These are phyloP conservation scores for Cladosporium cucumerinum DNA, from an alignment of 2,329 filamentous ascomycete species.

Conservation along the genomic window DNA sequence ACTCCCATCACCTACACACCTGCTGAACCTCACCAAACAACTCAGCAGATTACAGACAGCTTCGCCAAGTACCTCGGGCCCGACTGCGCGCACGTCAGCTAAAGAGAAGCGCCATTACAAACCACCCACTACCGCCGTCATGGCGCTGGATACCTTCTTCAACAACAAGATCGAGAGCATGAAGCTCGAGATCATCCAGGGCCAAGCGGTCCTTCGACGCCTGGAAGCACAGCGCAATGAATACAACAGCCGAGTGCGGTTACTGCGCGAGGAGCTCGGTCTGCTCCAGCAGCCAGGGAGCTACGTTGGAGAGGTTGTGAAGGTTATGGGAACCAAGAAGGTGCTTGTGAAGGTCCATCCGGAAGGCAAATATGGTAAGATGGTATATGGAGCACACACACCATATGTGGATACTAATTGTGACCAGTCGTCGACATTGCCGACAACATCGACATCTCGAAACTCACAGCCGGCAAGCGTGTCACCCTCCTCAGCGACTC, in stretches of 20 bases:
- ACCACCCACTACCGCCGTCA: slow-evolving; percentile 50
- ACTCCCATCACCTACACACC: not conserved
- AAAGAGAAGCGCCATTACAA: slow-evolving; percentile 12
- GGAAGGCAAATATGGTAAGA: slow-evolving; percentile 96
- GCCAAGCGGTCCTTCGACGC: slow-evolving; percentile 88
- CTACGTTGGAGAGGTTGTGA: slow-evolving; percentile 99
- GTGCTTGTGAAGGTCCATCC: slow-evolving; percentile 98
- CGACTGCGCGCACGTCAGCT: not conserved
- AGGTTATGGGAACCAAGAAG: slow-evolving; percentile 99
- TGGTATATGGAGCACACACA: not conserved
- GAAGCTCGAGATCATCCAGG: slow-evolving; percentile 99
- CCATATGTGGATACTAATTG: slow-evolving; percentile 1
- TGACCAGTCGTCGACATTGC: slow-evolving; percentile 84
- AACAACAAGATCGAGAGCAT: slow-evolving; percentile 99
- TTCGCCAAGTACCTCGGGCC: not conserved
- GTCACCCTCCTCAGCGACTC: slow-evolving; percentile 95
- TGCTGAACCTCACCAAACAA: not conserved
- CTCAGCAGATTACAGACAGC: not conserved
- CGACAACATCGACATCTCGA: slow-evolving; percentile 88
- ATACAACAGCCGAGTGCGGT: slow-evolving; percentile 95
- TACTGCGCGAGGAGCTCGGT: slow-evolving; percentile 92
- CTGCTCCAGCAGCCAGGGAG: slow-evolving; percentile 95
- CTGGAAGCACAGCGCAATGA: slow-evolving; percentile 98
- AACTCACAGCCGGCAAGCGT: slow-evolving; percentile 95
- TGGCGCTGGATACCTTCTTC: slow-evolving; percentile 99